A percentile compares a stretch with the other conserved stretches of the same genome.
These are phyloP conservation scores for Phyllachora maydis DNA, from an alignment of 2,329 filamentous ascomycete genomes.

Conservation along the genomic window DNA sequence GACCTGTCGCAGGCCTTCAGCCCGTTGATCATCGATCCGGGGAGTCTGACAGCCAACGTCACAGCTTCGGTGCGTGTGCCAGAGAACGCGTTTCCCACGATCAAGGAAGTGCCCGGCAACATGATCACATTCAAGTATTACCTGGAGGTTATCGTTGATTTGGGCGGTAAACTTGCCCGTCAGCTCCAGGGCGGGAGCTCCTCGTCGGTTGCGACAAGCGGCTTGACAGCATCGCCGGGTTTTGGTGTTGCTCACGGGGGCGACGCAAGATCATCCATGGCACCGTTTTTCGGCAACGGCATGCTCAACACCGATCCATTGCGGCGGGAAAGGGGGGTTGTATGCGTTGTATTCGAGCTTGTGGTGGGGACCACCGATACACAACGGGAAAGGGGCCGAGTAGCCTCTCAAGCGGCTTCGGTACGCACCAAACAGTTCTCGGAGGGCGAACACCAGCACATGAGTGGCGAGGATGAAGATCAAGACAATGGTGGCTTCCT, in stretches of 20 bases:
- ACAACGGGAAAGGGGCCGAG: slow-evolving; percentile 24
- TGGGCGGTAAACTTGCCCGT: slow-evolving; percentile 69
- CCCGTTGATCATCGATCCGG: slow-evolving; percentile 72
- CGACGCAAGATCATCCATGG: too few relatives aligned
- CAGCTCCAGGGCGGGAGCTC: slow-evolving; percentile 43
- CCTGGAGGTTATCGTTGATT: slow-evolving; percentile 78
- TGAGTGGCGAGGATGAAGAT: too few relatives aligned
- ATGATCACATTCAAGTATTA: slow-evolving; percentile 95
- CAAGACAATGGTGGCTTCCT: too few relatives aligned
- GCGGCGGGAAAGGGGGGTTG: slow-evolving; percentile 77
- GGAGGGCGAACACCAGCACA: slow-evolving; percentile 5
- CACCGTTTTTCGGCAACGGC: slow-evolving; percentile 34
- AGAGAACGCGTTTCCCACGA: slow-evolving; percentile 82
- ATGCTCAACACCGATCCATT: slow-evolving; percentile 79
- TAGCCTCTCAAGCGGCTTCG: slow-evolving; percentile 5
- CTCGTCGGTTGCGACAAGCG: slow-evolving; percentile 13
- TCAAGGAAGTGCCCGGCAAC: slow-evolving; percentile 68
- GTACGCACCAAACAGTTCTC: slow-evolving; percentile 6
- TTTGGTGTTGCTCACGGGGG: too few relatives aligned
- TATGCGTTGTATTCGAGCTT: slow-evolving; percentile 69
- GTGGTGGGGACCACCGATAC: slow-evolving; percentile 71
- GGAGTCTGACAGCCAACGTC: slow-evolving; percentile 55
- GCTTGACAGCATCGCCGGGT: too few relatives aligned
- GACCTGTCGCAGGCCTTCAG: slow-evolving; percentile 79
- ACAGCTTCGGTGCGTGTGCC: slow-evolving; percentile 72